Base-by-base conservation (phyloP, 2,329 filamentous ascomycete species). In the Fusarium foetens region DNA sequence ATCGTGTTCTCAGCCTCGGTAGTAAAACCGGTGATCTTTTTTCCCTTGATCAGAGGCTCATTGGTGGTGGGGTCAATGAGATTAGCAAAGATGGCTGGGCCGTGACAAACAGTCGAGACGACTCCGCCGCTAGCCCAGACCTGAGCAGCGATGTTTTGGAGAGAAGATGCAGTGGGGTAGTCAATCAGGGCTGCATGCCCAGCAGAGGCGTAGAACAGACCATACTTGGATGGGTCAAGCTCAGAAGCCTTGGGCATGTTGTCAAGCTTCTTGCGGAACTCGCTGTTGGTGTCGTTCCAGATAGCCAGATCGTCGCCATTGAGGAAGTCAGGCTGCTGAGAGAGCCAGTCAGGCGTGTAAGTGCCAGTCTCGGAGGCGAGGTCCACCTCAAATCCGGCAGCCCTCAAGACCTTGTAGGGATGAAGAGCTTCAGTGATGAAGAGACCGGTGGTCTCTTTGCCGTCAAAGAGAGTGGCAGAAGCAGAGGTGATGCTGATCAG, bases 251-350 rank as follows among this genome's bases (percentile, higher is more conserved):
- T 83, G 54, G 78, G 69, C 72, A 85, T 78, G 39, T 80, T 79
- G 71, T 86, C 84, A 14, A 86, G 77, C 74, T 86, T 85, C 55
- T 79, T 76, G 59, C 83, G 79, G 76, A 87, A 86, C 11, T 82
- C 82, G 70, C 83, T 82, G 66, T 73, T 75, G 25, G 58, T 48
- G 58, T 86, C 78, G 12, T 84, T 80, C 82, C 81, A 86, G 10
- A 19, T 52, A 10, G 63, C 6, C 0, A 66, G 21, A 4, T 70
- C 68, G 3, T 70, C 68, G 13, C 63, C 64, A 2, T 48, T 67
- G 11, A 67, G 64, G n/a, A 67, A 67, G 19, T 67, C 64, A 4
- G 63, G 46, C 8, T 67, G 64, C 6, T 67, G 64, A 1, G 64
- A 67, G 2, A 67, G 63, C 64, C 63, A 67, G 14, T 67, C 64